Base-by-base conservation (phyloP, 345 rosid species). In the Ceriops zippeliana region DNA sequence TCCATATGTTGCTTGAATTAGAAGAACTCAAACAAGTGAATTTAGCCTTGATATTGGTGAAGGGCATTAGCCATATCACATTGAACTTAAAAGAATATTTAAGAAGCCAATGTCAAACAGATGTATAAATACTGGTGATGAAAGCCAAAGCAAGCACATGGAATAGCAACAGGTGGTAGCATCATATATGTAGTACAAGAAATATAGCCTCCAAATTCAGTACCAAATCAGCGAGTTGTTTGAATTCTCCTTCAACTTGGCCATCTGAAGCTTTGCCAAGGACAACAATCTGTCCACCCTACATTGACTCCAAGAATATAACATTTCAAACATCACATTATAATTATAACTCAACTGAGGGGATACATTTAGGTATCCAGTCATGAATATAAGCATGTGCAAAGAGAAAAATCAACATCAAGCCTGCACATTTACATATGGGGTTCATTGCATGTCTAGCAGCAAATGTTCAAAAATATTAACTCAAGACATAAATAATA, bases 261-360 rank as follows among this genome's bases (percentile, higher is more conserved):
- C 21, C 69, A 74, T 81, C 83, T 63, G 84, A 73, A 67, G 87
- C 84, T 65, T 79, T 85, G 65, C 87, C 89, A 22, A 85, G 80
- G 61, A 85, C 72, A 79, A 85, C 58, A 81, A 85, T 71, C 74
- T 85, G 89, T 46, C 89, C 89, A 37, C 89, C 87, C 89, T 85
- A 53, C 66, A 63, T 65, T 15, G 31, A 63, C 22, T 42, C 61
- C 10, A 67, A 69, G 24, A 70, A 56, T 15, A 74, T 11, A 63
- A 66, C 58, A 71, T 46, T 5, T 24, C 7, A 64, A 52, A 13
- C 56, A 53, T 38, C 58, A 63, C 15, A 69, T 58, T 52, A 46
- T 10, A 46, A 4, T 63, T 19, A 10, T 6, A 19, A 32, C 27
- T 20, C 17, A 10, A 46, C 37, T 62, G 27, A 42, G 3, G 16